Evolutionary conservation across 495 filamentous ascomycete species (phyloP), one percentile per base, ranked within the genome.

Genomic region (Neurospora sp.): DNA sequence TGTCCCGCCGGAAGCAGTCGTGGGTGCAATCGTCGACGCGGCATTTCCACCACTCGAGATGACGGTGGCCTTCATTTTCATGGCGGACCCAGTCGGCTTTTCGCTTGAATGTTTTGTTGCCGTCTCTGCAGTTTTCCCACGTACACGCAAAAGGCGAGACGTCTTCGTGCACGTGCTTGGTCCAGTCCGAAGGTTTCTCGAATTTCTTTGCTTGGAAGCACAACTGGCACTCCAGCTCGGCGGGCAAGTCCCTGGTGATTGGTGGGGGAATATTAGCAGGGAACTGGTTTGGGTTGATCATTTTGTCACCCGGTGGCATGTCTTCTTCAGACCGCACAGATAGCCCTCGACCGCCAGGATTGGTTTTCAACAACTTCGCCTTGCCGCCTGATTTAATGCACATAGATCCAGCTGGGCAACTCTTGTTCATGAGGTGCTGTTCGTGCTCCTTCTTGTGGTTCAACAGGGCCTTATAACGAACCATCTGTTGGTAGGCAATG

Each of bases 71-170:
- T 81, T 98, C 95, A 77, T 93, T 97, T 80, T 98, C 95, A 77
- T 98, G 95, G 39, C 95, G 88, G 36, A 98, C 94, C 95, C 95
- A 98, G 79, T 98, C 95, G 21, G 95, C 95, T 82, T 98, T 98
- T 48, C 95, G 88, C 82, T 98, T 98, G 85, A 98, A 98, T 31
- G 93, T 95, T 81, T 97, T 97, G 13, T 19, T 34, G 34, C 94
- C 92, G 71, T 97, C 94, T 38, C 85, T 88, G 82, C 95, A 98
- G 36, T 90, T 84, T 15, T 90, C 88, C 81, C 96, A 97, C 0
- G 94, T 98, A 82, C 95, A 98, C 10, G 94, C 97, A 77, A 97
- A 98, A 5, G 95, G 95, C 78, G 96, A 92, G 13, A 98, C 89
- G 79, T 98, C 95, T 80, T 98, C 95, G 78, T 97, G 93, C 7